phyloP scores from a whole-genome alignment of 805 yeast species.

The Danielia reshetovae region DNA sequence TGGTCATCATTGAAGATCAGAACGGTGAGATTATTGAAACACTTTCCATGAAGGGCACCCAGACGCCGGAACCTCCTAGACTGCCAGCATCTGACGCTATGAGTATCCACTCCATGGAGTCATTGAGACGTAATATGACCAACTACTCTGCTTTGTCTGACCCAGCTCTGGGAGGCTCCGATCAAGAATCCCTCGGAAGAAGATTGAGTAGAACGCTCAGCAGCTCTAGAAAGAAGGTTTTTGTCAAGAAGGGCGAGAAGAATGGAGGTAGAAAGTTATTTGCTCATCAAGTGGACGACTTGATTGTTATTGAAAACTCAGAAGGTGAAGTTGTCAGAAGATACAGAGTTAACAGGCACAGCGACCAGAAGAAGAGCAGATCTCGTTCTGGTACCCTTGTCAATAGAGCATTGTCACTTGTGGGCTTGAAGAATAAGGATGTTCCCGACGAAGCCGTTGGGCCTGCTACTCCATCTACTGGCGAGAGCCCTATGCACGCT shows the following conservation, averaged over 20 bases:
- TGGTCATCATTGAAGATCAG: constrained; percentile 73
- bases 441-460: background rate
- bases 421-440: constrained; percentile 43
- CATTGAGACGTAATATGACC: constrained; percentile 35
- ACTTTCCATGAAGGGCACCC: constrained; percentile 28
- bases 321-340: constrained; percentile 90
- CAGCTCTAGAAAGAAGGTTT: constrained; percentile 19
- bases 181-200: constrained; percentile 8
- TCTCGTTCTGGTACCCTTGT: constrained; percentile 39
- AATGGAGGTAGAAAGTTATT: constrained; percentile 29
- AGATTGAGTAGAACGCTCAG: constrained; percentile 11
- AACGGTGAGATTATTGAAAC: constrained; percentile 76
- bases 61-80: constrained; percentile 1
- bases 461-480: background rate
- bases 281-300: constrained; percentile 79
- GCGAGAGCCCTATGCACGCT: background rate
- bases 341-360: constrained; percentile 64
- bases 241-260: constrained; percentile 30
- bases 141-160: constrained; percentile 28
- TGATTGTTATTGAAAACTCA: constrained; percentile 78
- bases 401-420: constrained; percentile 48
- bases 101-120: constrained; percentile 38
- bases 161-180: too few relatives aligned
- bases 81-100: constrained; percentile 5
- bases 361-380: constrained; percentile 15